These are phyloP conservation scores for Lentinula boryana DNA, from an alignment of 768 basidiomycete species.

Conservation along the genomic window DNA sequence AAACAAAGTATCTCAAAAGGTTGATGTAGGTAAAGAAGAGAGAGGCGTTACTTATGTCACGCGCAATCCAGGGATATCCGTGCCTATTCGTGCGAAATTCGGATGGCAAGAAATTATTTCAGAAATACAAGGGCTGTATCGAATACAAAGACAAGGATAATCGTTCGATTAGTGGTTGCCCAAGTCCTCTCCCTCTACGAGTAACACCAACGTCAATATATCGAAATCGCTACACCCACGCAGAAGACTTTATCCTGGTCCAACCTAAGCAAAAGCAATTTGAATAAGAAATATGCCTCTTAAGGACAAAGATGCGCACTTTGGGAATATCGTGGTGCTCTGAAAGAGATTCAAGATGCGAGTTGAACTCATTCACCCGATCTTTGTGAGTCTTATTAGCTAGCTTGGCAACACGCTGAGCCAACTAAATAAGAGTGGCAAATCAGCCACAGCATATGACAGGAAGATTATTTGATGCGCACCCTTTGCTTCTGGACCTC, in stretches of 20 bases:
- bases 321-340: slow-evolving; percentile 97
- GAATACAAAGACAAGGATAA: neutral
- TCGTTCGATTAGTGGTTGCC: neutral
- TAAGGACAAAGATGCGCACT: slow-evolving; percentile 31
- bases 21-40: slow-evolving; percentile 1
- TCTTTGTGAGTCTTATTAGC: slow-evolving; percentile 91
- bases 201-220: neutral
- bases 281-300: slow-evolving; percentile 8
- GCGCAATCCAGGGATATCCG: neutral
- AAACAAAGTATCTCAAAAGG: neutral
- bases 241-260: slow-evolving; percentile 65
- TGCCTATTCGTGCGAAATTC: slow-evolving; percentile 4
- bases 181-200: neutral
- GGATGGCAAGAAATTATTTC: neutral
- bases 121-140: neutral
- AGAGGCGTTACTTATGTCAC: slow-evolving; percentile 1
- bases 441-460: neutral
- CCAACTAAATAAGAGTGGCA: slow-evolving; percentile 42
- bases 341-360: slow-evolving; percentile 78
- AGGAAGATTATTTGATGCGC: slow-evolving; percentile 19
- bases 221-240: neutral
- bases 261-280: slow-evolving; percentile 47
- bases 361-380: slow-evolving; percentile 84
- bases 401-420: slow-evolving; percentile 66
- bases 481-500: slow-evolving; percentile 81